A percentile compares a stretch with the other conserved stretches of the same genome.
Evolutionary conservation across 108 stramenopile species (phyloP).

Genomic region (Cyclotella cryptica): DNA sequence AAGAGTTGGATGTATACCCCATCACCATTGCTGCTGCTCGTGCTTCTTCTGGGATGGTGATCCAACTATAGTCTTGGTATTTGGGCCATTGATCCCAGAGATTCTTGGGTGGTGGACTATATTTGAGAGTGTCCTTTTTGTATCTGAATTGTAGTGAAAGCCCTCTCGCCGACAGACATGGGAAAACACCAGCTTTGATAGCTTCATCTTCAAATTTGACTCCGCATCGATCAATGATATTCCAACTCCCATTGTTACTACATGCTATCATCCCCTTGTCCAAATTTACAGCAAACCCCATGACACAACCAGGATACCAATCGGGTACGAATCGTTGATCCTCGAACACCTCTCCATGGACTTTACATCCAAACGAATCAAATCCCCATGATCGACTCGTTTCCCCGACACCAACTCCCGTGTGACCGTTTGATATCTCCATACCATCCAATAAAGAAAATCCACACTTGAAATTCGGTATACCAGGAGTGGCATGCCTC

Average conservation of each 20-base stretch:
- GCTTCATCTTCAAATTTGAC: conserved; percentile 24
- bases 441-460: conserved; percentile 24
- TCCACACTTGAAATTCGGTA: conserved; percentile 10
- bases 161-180: not conserved
- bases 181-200: conserved; percentile 29
- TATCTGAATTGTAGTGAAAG: not conserved
- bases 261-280: conserved; percentile 36
- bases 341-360: not conserved
- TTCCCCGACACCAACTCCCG: conserved; percentile 12
- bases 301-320: conserved; percentile 11
- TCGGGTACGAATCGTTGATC: not conserved
- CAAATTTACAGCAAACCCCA: conserved; percentile 30
- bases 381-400: conserved; percentile 25
- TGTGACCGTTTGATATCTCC: not conserved
- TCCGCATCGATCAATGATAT: conserved; percentile 8
- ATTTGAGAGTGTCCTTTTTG: not conserved
- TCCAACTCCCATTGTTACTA: conserved; percentile 17
- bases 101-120: conserved; percentile 18
- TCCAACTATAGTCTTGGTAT: conserved; percentile 20
- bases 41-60: conserved; percentile 8
- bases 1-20: conserved; percentile 13
- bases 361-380: conserved; percentile 10
- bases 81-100: conserved; percentile 30
- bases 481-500: not conserved
- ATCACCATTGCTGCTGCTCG: conserved; percentile 13